Percentiles rank a stretch among this genome's conserved stretches.
These are phyloP conservation scores for Pichia nanzhaoensis DNA, from an alignment of 805 yeast species.

Conservation along the genomic window DNA sequence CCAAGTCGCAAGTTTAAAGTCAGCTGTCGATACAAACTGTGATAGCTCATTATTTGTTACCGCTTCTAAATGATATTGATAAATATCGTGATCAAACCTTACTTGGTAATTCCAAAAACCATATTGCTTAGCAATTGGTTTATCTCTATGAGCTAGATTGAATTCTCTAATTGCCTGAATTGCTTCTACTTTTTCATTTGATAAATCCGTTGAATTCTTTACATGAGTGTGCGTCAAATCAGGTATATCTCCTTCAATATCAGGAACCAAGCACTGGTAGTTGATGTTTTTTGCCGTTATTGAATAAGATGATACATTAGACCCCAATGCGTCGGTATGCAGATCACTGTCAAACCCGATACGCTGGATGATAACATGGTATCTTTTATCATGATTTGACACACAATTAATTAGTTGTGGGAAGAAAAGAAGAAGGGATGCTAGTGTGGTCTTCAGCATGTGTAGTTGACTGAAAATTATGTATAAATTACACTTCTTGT, in stretches of 20 bases:
- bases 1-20: conserved; percentile 9
- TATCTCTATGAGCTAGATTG: conserved; percentile 1
- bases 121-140: conserved; percentile 5
- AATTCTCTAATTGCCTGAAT: conserved; percentile 15
- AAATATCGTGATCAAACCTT: conserved; percentile 11
- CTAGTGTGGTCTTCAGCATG: too few species aligned
- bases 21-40: not conserved
- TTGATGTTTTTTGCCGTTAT: not conserved
- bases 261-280: conserved; percentile 5
- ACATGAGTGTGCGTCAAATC: not conserved
- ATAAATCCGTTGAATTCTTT: conserved; percentile 5
- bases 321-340: not conserved
- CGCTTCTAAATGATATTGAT: conserved; percentile 13
- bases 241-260: not conserved
- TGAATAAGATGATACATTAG: not conserved
- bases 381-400: not conserved
- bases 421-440: not conserved
- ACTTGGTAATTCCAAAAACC: conserved; percentile 19
- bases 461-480: too few species aligned
- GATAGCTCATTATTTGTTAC: not conserved
- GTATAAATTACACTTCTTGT: too few species aligned
- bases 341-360: not conserved
- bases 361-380: not conserved
- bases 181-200: conserved; percentile 17
- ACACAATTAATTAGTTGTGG: not conserved